phyloP scores from a whole-genome alignment of 1,139 yeast species.

The Pichia kudriavzevii region DNA sequence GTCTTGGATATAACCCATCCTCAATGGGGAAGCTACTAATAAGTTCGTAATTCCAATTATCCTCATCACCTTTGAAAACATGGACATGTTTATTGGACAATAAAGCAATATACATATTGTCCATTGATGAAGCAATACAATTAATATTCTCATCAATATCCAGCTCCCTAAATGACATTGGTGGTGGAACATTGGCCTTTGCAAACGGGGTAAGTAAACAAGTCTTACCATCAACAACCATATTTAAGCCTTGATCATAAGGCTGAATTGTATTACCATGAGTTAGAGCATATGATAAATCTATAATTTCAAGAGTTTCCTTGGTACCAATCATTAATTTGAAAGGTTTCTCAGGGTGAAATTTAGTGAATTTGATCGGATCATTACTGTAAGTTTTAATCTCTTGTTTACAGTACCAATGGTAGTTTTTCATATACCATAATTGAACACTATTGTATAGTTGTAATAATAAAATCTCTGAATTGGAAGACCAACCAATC shows the following conservation, averaged over 20 bases:
- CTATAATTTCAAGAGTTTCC: conserved; percentile 50
- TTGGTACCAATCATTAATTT: conserved; percentile 60
- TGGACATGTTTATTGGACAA: conserved; percentile 39
- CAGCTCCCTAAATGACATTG: conserved; percentile 68
- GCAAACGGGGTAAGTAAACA: conserved; percentile 76
- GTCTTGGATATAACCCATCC: conserved; percentile 43
- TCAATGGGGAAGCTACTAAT: conserved; percentile 31
- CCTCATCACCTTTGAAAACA: conserved; percentile 29
- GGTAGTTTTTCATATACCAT: conserved; percentile 91
- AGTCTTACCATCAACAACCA: conserved; percentile 74
- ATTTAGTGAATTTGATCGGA: conserved; percentile 47
- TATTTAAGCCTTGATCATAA: conserved; percentile 65
- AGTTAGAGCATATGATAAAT: conserved; percentile 56
- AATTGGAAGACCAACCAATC: conserved; percentile 75
- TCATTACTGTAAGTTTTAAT: conserved; percentile 33
- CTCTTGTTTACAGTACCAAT: conserved; percentile 91
- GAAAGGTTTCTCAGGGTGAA: conserved; percentile 88
- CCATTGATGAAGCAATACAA: conserved; percentile 56
- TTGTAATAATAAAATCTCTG: conserved; percentile 70
- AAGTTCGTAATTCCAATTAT: conserved; percentile 35
- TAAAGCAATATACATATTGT: conserved; percentile 55
- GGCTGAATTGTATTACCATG: conserved; percentile 67
- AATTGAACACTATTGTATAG: conserved; percentile 58
- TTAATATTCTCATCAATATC: conserved; percentile 46
- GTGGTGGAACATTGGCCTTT: conserved; percentile 92